Evolutionary conservation across 805 yeast genomes (phyloP), one percentile per base, ranked within the genome.

Genomic region (Peterozyma xylosa): DNA sequence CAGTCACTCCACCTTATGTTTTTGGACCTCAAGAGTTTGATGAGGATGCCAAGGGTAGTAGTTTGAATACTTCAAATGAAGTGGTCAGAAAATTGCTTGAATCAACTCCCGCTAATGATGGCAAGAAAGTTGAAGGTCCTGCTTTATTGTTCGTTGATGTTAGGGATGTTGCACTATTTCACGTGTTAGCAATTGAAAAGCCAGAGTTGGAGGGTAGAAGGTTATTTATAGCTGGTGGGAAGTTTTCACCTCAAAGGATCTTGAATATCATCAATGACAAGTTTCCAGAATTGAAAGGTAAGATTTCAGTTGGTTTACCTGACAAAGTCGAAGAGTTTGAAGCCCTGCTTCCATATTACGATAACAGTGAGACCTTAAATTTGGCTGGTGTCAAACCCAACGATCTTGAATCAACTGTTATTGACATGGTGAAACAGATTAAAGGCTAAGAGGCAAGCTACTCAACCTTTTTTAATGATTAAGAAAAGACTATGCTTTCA

Each of bases 141-240:
- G 27, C 30, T 14, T 38, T 33, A 11, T 42, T 50, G 9, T 67
- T 54, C 39, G 65, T 74, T 33, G 84, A 80, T 56, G 85, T 80
- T 5, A 68, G 84, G 53, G 86, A 81, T 53, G 82, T 75, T 34
- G 83, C 86, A 7, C 55, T 54, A 42, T 78, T 81, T 7, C 87
- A 81, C 53, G 51, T 76, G 11, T 51, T 55, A 16, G 54, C 59
- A 7, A 35, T 58, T 7, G 56, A 54, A 39, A 47, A 50, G 14
- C 45, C 49, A 30, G 45, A 46, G 9, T 29, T 50, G 21, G 41
- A 33, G 3, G 38, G 38, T 13, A 14, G 33, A 27, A 37, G 45
- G 33, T 42, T 42, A 13, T 42, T 42, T 34, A 29, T 34, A 10
- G 35, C 17, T 10, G 29, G 30, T 27, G 36, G 27, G 3, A 30